phyloP scores from a whole-genome alignment of 805 yeast genomes.

The Metschnikowia vanudenii region DNA sequence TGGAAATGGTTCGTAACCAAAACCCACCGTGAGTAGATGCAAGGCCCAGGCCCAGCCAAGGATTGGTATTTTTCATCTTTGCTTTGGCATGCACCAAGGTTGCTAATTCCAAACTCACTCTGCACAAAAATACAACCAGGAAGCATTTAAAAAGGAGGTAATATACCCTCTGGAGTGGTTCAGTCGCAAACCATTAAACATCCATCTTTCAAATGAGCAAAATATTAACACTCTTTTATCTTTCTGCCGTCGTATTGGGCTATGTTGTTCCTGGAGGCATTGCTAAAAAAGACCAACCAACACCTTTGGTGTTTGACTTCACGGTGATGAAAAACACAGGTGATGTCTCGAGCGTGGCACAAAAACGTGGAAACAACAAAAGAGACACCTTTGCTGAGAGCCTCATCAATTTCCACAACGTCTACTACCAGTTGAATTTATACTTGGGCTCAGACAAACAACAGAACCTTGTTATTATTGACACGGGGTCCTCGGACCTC shows the following conservation, averaged over 20 bases:
- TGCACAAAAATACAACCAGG: too few relatives aligned
- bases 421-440: constrained; percentile 16
- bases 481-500: constrained; percentile 46
- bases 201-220: not conserved
- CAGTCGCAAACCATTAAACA: too few relatives aligned
- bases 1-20: too few relatives aligned
- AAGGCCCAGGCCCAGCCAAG: too few relatives aligned
- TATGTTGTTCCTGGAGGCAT: not conserved
- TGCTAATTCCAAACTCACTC: too few relatives aligned
- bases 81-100: too few relatives aligned
- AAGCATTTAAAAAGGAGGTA: too few relatives aligned
- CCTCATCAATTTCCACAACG: constrained; percentile 4
- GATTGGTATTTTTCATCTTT: too few relatives aligned
- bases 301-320: constrained; percentile 9
- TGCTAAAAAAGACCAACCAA: not conserved
- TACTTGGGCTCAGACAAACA: constrained; percentile 18
- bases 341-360: too few relatives aligned
- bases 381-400: constrained; percentile 5
- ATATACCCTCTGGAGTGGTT: too few relatives aligned
- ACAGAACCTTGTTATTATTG: constrained; percentile 34
- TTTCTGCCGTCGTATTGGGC: not conserved
- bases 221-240: not conserved
- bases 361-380: too few relatives aligned
- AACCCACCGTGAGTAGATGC: too few relatives aligned
- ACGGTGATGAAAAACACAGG: not conserved